These are phyloP conservation scores for Linnemannia schmuckeri DNA, from an alignment of 192 early-diverging fungal species.

Conservation along the genomic window DNA sequence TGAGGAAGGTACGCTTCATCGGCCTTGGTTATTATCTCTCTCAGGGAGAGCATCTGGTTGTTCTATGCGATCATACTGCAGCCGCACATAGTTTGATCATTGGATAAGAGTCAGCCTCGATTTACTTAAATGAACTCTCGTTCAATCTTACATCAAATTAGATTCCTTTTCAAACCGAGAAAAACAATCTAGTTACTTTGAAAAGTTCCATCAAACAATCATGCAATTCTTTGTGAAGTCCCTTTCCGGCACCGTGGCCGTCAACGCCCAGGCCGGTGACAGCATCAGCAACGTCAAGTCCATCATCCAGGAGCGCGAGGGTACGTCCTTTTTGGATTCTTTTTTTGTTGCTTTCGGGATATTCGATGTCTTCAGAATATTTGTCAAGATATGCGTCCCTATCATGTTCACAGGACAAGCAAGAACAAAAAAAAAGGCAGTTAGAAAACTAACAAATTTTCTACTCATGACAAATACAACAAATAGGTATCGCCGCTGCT, in stretches of 20 bases:
- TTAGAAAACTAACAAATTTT: background rate
- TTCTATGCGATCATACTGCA: background rate
- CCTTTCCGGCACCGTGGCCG: slow-evolving; percentile 70
- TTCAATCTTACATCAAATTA: too few species aligned
- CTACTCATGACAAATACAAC: background rate
- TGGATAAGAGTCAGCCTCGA: too few species aligned
- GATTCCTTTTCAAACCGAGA: slow-evolving; percentile 58
- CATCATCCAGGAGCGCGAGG: slow-evolving; percentile 68
- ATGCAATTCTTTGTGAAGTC: slow-evolving; percentile 78
- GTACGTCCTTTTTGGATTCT: slow-evolving; percentile 17
- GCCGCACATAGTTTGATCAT: too few species aligned
- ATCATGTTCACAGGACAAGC: background rate
- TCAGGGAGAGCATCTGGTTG: background rate
- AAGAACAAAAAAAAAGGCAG: background rate
- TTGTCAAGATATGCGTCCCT: background rate
- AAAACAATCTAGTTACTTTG: slow-evolving; percentile 71
- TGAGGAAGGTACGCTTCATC: slow-evolving; percentile 61
- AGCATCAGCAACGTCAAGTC: slow-evolving; percentile 67
- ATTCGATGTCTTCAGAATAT: background rate
- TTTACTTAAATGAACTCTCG: too few species aligned
- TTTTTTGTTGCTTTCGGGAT: background rate
- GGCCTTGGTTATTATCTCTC: background rate
- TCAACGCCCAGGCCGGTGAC: slow-evolving; percentile 64
- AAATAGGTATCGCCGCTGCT: slow-evolving; percentile 27
- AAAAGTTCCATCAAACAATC: slow-evolving; percentile 43